Evolutionary conservation across 352 stramenopile genomes (phyloP).

Genomic region (Phytophthora fragariaefolia): DNA sequence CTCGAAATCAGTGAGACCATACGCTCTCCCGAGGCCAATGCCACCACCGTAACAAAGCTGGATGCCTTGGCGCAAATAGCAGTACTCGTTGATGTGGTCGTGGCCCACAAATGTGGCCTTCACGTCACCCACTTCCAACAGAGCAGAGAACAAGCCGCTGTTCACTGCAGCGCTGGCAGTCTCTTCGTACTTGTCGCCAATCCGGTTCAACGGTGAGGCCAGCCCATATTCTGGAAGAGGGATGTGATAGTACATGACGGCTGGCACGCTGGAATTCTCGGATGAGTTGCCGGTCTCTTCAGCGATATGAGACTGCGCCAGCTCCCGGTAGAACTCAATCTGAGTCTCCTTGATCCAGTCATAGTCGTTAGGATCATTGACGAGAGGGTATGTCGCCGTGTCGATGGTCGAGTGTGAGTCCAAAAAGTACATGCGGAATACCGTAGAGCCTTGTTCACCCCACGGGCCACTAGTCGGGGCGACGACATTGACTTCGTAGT

Average conservation of each 20-base stretch:
- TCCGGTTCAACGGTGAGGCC: conserved; percentile 22
- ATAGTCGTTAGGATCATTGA: conserved; percentile 37
- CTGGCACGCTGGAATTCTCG: conserved; percentile 30
- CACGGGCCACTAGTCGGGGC: conserved; percentile 48
- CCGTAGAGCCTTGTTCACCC: conserved; percentile 36
- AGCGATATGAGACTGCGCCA: conserved; percentile 33
- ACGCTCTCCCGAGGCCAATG: conserved; percentile 49
- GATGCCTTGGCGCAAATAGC: conserved; percentile 49
- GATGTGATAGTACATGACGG: conserved; percentile 76
- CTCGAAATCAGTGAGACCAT: conserved; percentile 35
- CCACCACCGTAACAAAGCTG: conserved; percentile 68
- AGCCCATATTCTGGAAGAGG: conserved; percentile 56
- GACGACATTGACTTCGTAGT: conserved; percentile 65
- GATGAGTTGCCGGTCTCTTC: conserved; percentile 14
- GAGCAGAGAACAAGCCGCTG: conserved; percentile 45
- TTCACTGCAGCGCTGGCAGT: conserved; percentile 38
- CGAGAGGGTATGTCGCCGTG: conserved; percentile 31
- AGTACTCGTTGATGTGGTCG: conserved; percentile 73
- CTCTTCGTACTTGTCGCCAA: conserved; percentile 42
- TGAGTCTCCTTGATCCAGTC: conserved; percentile 61
- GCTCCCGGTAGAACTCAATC: conserved; percentile 48
- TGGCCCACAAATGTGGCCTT: conserved; percentile 68
- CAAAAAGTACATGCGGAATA: conserved; percentile 80
- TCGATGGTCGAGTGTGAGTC: conserved; percentile 55
- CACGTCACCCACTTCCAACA: conserved; percentile 56